These are phyloP conservation scores for Hanseniaspora hatyaiensis DNA, from an alignment of 805 yeast species.

Conservation along the genomic window DNA sequence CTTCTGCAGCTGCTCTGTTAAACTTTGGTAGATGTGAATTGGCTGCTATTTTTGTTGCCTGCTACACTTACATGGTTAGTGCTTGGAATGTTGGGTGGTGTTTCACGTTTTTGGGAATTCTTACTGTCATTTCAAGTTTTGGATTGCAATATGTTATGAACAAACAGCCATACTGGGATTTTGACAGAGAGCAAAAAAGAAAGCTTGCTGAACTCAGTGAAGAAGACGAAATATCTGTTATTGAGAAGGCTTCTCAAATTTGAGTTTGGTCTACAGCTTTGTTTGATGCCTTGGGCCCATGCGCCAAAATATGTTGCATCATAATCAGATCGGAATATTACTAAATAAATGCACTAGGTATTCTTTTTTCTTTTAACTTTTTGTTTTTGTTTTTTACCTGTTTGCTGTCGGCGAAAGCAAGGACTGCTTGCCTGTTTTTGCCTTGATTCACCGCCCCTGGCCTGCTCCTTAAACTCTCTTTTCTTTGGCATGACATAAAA, in stretches of 20 bases:
- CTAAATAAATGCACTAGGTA: too few species aligned
- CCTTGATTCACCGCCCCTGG: too few species aligned
- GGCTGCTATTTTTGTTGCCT: slow-evolving; percentile 61
- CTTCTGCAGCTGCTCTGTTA: slow-evolving; percentile 62
- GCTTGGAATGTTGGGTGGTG: slow-evolving; percentile 62
- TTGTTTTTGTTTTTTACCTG: too few species aligned
- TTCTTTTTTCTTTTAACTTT: too few species aligned
- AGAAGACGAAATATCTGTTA: not conserved
- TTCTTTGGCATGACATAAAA: too few species aligned
- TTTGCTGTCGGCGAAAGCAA: too few species aligned
- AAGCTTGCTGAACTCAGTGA: not conserved
- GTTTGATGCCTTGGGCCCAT: too few species aligned
- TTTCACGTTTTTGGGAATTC: slow-evolving; percentile 55
- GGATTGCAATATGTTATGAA: slow-evolving; percentile 26
- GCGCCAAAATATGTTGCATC: too few species aligned
- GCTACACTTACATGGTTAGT: slow-evolving; percentile 47
- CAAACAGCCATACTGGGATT: slow-evolving; percentile 27
- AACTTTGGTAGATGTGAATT: slow-evolving; percentile 63
- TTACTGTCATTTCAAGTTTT: slow-evolving; percentile 29
- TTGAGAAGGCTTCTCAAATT: not conserved
- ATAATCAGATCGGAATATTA: too few species aligned
- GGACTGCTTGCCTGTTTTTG: too few species aligned
- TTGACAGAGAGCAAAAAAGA: slow-evolving; percentile 18
- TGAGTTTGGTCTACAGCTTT: not conserved
- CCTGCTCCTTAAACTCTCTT: too few species aligned